These are phyloP conservation scores for Acorus gramineus DNA, from an alignment of 106 monocot species.

Conservation along the genomic window DNA sequence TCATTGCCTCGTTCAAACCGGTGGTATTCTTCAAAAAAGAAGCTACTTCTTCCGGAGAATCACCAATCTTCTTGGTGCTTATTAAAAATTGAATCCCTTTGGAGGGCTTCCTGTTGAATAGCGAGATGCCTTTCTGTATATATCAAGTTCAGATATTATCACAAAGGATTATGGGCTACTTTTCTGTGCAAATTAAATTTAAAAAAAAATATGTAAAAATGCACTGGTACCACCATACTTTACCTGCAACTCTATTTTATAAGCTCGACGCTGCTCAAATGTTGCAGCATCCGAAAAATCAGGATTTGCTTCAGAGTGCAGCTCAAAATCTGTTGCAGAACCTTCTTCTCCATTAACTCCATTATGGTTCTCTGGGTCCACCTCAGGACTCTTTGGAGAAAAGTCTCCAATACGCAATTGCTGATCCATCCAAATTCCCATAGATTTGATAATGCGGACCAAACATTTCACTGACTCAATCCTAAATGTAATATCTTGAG, in stretches of 20 bases:
- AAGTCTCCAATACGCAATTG: slow-evolving; percentile 62
- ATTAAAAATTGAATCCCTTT: slow-evolving; percentile 95
- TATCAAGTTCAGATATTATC: slow-evolving; percentile 17
- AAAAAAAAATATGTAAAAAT: neutral
- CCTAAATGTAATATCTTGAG: slow-evolving; percentile 72
- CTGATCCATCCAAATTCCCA: slow-evolving; percentile 94
- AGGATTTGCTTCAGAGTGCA: slow-evolving; percentile 55
- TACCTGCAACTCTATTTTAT: slow-evolving; percentile 89
- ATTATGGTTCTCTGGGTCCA: slow-evolving; percentile 42
- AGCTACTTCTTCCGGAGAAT: slow-evolving; percentile 83
- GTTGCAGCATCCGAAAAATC: slow-evolving; percentile 62
- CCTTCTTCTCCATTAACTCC: slow-evolving; percentile 61
- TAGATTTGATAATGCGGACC: slow-evolving; percentile 62
- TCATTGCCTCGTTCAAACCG: slow-evolving; percentile 80
- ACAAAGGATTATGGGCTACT: neutral
- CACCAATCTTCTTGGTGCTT: slow-evolving; percentile 67
- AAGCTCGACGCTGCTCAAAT: slow-evolving; percentile 80
- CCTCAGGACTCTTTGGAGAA: slow-evolving; percentile 39
- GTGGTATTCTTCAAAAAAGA: slow-evolving; percentile 58
- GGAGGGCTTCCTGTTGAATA: slow-evolving; percentile 93
- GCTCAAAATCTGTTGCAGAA: slow-evolving; percentile 48
- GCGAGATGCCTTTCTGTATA: slow-evolving; percentile 93
- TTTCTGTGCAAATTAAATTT: neutral
- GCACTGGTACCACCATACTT: neutral
- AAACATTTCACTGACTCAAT: slow-evolving; percentile 90